Evolutionary conservation across 352 stramenopile species (phyloP).

Genomic region (Phytopythium sindhum): DNA sequence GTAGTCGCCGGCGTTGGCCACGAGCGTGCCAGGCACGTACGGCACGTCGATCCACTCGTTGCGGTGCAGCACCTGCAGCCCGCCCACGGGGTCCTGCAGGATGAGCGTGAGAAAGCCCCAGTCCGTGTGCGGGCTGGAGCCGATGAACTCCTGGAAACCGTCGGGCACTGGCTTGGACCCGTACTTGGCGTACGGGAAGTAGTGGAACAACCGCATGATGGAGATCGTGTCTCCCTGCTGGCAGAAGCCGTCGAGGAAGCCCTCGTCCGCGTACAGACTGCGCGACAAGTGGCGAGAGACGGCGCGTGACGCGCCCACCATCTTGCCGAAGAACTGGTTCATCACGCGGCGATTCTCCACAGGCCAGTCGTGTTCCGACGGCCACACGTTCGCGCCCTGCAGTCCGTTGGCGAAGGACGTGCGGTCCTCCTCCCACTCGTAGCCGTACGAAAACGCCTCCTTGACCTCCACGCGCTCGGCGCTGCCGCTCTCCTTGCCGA

Average conservation of each 20-base stretch:
- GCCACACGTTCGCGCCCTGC: conserved; percentile 74
- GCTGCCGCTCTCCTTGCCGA: conserved; percentile 77
- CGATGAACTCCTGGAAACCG: conserved; percentile 64
- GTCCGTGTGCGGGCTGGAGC: conserved; percentile 82
- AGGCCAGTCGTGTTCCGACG: conserved; percentile 24
- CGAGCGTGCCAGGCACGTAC: conserved; percentile 62
- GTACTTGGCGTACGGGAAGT: conserved; percentile 74
- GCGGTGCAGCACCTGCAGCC: conserved; percentile 68
- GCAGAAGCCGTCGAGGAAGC: conserved; percentile 61
- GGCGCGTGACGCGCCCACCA: conserved; percentile 43
- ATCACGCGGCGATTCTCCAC: conserved; percentile 34
- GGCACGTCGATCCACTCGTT: conserved; percentile 74
- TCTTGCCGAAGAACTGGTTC: conserved; percentile 56
- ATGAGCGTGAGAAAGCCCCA: conserved; percentile 85
- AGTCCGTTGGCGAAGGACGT: conserved; percentile 50
- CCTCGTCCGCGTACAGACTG: conserved; percentile 42
- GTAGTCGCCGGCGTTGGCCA: conserved; percentile 82
- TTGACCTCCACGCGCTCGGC: conserved; percentile 79
- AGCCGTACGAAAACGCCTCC: conserved; percentile 81
- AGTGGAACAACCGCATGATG: conserved; percentile 84
- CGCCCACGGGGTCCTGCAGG: conserved; percentile 68
- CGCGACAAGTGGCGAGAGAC: conserved; percentile 50
- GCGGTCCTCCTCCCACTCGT: conserved; percentile 47
- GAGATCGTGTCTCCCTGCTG: conserved; percentile 72
- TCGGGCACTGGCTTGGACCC: conserved; percentile 19